Evolutionary conservation across 2,329 filamentous ascomycete species (phyloP).

Genomic region (Venturiaceae sp.): DNA sequence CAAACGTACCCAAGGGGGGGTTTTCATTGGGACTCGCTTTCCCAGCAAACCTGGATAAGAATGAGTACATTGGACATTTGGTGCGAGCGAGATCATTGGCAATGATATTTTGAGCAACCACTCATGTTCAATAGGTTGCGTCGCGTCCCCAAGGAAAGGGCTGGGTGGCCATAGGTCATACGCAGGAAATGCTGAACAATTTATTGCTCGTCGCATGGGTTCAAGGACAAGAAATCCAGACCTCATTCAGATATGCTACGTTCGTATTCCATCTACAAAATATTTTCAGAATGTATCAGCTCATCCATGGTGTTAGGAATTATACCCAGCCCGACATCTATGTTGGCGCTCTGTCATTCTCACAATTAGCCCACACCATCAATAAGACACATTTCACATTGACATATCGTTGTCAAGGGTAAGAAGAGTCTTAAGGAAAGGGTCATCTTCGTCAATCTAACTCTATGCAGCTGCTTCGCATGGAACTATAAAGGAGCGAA

Average conservation of each 20-base stretch:
- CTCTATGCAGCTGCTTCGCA: constrained; percentile 33
- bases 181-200: constrained; percentile 47
- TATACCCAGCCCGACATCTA: constrained; percentile 52
- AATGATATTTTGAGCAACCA: too few relatives aligned
- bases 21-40: constrained; percentile 2
- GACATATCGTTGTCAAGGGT: constrained; percentile 53
- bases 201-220: constrained; percentile 52
- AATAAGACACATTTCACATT: constrained; percentile 50
- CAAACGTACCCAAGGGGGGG: neutral
- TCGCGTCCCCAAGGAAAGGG: constrained; percentile 30
- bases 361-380: constrained; percentile 48
- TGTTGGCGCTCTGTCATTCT: constrained; percentile 51
- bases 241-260: constrained; percentile 47
- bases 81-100: neutral
- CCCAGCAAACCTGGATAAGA: neutral
- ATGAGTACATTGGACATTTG: constrained; percentile 3
- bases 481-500: constrained; percentile 42
- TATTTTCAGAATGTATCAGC: neutral
- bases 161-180: constrained; percentile 50
- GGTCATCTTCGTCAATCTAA: neutral
- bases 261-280: neutral
- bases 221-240: constrained; percentile 42
- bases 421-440: neutral
- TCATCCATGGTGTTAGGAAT: constrained; percentile 27
- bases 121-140: neutral